Conservation (phyloP, 1,139 yeast species). For the Saccharomycopsis phalli region DNA sequence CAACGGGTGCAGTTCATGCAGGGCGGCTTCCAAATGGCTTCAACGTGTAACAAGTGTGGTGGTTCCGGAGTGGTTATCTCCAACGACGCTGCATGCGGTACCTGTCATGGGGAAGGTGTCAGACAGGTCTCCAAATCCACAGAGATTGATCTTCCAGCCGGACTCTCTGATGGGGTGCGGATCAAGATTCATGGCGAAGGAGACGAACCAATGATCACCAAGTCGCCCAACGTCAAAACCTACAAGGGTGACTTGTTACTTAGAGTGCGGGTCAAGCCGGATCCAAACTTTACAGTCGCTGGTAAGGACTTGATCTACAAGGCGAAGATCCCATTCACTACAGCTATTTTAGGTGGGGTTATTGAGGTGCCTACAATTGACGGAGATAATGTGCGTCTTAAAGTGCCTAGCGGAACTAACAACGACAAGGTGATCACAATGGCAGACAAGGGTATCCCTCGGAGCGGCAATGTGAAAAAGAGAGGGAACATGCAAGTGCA, state of each 20-base stretch:
- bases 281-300: slow-evolving; percentile 57
- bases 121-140: slow-evolving; percentile 58
- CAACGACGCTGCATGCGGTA: slow-evolving; percentile 57
- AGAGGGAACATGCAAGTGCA: slow-evolving; percentile 80
- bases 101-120: slow-evolving; percentile 90
- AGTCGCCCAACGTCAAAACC: slow-evolving; percentile 52
- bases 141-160: slow-evolving; percentile 79
- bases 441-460: slow-evolving; percentile 86
- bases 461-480: slow-evolving; percentile 38
- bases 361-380: slow-evolving; percentile 82
- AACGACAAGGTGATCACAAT: slow-evolving; percentile 65
- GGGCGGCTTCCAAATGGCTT: slow-evolving; percentile 96
- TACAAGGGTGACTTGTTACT: slow-evolving; percentile 83
- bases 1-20: slow-evolving; percentile 74
- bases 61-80: slow-evolving; percentile 82
- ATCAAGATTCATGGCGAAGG: slow-evolving; percentile 84
- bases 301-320: slow-evolving; percentile 56
- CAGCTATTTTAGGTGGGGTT: slow-evolving; percentile 93
- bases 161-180: slow-evolving; percentile 79
- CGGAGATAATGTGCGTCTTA: slow-evolving; percentile 63
- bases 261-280: slow-evolving; percentile 68
- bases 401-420: slow-evolving; percentile 83
- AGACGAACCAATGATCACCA: slow-evolving; percentile 71
- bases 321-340: slow-evolving; percentile 77
- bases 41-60: slow-evolving; percentile 80